phyloP scores from a whole-genome alignment of 2,329 filamentous ascomycete genomes.

The Talaromyces albobiverticillius region DNA sequence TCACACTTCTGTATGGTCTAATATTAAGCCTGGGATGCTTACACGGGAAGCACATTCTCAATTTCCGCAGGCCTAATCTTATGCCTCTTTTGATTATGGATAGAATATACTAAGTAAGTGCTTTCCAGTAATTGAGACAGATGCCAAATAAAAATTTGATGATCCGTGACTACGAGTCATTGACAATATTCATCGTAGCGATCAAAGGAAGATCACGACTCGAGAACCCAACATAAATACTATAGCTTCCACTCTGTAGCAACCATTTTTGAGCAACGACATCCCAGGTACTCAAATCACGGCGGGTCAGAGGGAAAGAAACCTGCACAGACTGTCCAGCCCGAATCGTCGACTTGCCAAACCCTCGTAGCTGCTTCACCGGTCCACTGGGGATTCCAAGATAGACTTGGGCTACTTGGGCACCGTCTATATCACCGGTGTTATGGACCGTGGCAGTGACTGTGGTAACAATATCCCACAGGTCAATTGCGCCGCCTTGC shows the following conservation, averaged over 20 bases:
- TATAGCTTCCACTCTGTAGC: conserved; percentile 50
- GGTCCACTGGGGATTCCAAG: conserved; percentile 65
- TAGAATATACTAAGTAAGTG: too few relatives aligned
- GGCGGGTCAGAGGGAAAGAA: conserved; percentile 68
- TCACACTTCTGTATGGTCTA: too few relatives aligned
- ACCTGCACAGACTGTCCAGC: conserved; percentile 60
- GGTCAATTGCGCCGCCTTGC: conserved; percentile 51
- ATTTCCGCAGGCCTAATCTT: too few relatives aligned
- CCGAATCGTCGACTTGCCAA: conserved; percentile 66
- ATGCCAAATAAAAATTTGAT: too few relatives aligned
- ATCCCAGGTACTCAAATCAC: conserved; percentile 82
- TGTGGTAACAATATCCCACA: conserved; percentile 44
- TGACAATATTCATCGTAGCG: too few relatives aligned
- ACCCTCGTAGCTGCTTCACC: conserved; percentile 64
- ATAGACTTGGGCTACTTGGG: conserved; percentile 56
- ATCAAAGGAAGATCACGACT: too few relatives aligned
- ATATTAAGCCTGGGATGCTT: too few relatives aligned
- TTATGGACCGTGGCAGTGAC: conserved; percentile 45
- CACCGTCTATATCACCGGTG: conserved; percentile 39
- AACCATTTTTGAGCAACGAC: conserved; percentile 72
- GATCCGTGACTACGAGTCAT: too few relatives aligned
- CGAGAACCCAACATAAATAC: conserved; percentile 56
- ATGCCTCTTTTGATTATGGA: too few relatives aligned
- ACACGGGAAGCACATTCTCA: too few relatives aligned
- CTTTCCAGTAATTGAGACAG: too few relatives aligned